These are phyloP conservation scores for Bjerkandera adusta DNA, from an alignment of 1,284 basidiomycete genomes.

Conservation along the genomic window DNA sequence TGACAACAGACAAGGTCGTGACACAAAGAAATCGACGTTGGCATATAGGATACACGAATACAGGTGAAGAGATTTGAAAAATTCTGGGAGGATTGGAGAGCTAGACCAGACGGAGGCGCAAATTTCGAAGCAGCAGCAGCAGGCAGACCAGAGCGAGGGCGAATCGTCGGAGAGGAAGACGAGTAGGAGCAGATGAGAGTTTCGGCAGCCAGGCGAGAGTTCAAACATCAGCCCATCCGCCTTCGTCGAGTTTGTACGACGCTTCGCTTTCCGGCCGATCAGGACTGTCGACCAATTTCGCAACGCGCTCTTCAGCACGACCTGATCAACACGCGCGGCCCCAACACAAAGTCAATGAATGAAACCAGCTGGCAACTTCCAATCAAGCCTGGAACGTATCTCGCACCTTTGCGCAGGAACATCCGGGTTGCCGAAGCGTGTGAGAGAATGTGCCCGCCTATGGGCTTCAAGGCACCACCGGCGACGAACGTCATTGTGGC, in stretches of 20 bases:
- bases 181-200: neutral
- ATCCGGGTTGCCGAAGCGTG: constrained; percentile 85
- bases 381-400: neutral
- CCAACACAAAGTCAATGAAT: neutral
- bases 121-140: no score
- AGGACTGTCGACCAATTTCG: constrained; percentile 93
- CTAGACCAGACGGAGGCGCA: neutral
- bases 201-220: neutral
- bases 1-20: no score
- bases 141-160: neutral
- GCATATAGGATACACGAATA: no score
- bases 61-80: no score
- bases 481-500: constrained; percentile 94
- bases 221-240: constrained; percentile 76
- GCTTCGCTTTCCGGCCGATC: constrained; percentile 92
- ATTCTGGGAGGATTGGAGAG: no score
- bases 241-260: constrained; percentile 87
- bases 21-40: no score
- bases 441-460: constrained; percentile 85
- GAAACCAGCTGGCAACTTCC: neutral
- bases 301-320: constrained; percentile 90
- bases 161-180: neutral
- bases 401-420: constrained; percentile 81
- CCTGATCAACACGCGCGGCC: constrained; percentile 41
- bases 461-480: constrained; percentile 82